Percentiles rank a stretch among this genome's conserved stretches.
Conservation (phyloP, 257 asterid genomes). For the Lithospermum erythrorhizon region DNA sequence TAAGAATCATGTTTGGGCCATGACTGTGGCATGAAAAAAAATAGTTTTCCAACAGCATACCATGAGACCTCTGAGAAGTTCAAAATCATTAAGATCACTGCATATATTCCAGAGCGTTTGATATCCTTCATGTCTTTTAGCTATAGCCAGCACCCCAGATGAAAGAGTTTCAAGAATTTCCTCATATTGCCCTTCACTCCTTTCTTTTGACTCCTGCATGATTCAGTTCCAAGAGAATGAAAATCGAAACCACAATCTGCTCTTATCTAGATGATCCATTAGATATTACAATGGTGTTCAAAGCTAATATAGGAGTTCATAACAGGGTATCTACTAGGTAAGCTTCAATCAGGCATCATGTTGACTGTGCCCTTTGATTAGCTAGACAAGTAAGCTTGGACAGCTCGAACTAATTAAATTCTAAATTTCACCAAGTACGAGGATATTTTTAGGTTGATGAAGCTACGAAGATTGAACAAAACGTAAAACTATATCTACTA, state of each 20-base stretch:
- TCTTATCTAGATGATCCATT: neutral
- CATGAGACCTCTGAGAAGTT: constrained; percentile 77
- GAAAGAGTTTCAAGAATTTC: constrained; percentile 45
- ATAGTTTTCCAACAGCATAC: constrained; percentile 27
- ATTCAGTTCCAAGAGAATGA: neutral
- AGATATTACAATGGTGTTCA: neutral
- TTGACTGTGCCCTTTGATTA: no score
- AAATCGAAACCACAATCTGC: neutral
- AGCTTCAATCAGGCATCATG: no score
- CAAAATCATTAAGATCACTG: constrained; percentile 56
- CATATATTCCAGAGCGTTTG: constrained; percentile 81
- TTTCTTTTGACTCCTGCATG: constrained; percentile 44
- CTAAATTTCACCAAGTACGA: no score
- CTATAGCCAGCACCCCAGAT: constrained; percentile 55
- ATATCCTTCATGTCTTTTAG: constrained; percentile 80
- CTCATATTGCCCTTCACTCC: constrained; percentile 35
- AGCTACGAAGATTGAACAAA: neutral
- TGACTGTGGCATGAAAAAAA: neutral
- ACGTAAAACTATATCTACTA: neutral
- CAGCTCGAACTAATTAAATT: neutral
- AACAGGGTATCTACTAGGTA: no score
- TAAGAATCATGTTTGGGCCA: neutral
- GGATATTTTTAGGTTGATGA: neutral
- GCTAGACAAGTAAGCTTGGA: no score
- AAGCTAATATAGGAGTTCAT: no score